phyloP scores from a whole-genome alignment of 345 rosid genomes.

The Carallia pectinifolia region DNA sequence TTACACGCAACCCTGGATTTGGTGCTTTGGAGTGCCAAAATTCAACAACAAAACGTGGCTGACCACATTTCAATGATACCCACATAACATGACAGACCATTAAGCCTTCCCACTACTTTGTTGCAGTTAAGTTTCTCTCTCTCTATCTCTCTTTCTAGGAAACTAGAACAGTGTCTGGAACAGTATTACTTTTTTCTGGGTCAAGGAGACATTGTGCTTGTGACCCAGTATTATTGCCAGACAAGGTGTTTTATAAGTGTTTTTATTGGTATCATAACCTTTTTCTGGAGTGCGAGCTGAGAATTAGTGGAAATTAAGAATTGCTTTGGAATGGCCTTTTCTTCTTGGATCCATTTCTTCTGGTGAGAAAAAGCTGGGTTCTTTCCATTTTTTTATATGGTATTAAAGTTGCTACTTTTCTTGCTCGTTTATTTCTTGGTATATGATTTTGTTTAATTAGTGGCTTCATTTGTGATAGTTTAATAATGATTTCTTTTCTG shows the following conservation, averaged over 20 bases:
- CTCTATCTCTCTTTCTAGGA: slow-evolving; percentile 2
- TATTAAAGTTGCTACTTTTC: slow-evolving; percentile 25
- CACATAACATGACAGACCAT: not conserved
- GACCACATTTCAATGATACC: slow-evolving; percentile 18
- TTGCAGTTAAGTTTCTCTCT: not conserved
- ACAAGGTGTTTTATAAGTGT: not conserved
- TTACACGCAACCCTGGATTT: slow-evolving; percentile 21
- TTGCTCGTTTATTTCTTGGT: not conserved
- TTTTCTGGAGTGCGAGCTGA: slow-evolving; percentile 4
- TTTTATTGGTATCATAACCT: not conserved
- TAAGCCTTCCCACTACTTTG: slow-evolving; percentile 22
- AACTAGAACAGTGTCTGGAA: slow-evolving; percentile 10
- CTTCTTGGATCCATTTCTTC: slow-evolving; percentile 36
- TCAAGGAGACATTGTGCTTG: slow-evolving; percentile 5
- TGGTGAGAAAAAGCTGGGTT: slow-evolving; percentile 28
- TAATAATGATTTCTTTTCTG: slow-evolving; percentile 12
- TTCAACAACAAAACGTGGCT: slow-evolving; percentile 40
- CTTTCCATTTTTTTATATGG: slow-evolving; percentile 3
- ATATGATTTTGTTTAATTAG: not conserved
- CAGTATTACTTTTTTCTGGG: not conserved
- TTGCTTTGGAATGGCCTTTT: slow-evolving; percentile 17
- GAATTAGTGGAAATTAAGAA: not conserved
- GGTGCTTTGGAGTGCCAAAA: slow-evolving; percentile 3
- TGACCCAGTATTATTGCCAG: not conserved
- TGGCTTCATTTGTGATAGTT: slow-evolving; percentile 14